These are phyloP conservation scores for Penicillium mononematosum DNA, from an alignment of 495 filamentous ascomycete genomes.

Conservation along the genomic window DNA sequence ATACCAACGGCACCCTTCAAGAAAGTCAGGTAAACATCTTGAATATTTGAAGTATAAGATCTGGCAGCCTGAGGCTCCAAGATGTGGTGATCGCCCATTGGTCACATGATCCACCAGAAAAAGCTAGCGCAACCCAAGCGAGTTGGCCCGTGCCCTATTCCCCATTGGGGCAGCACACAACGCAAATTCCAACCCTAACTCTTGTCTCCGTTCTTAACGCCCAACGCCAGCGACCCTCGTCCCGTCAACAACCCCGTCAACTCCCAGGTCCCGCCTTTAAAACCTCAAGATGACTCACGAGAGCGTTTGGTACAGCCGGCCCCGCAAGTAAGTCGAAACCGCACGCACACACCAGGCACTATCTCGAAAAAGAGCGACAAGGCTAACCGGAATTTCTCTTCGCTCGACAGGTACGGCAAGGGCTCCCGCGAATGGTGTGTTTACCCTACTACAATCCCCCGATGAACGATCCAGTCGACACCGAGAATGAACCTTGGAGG, in stretches of 20 bases:
- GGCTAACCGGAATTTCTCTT: constrained; percentile 15
- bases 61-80: constrained; percentile 7
- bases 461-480: constrained; percentile 17
- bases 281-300: constrained; percentile 90
- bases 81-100: constrained; percentile 12
- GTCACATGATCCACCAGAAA: constrained; percentile 21
- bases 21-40: background rate
- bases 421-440: constrained; percentile 83
- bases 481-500: constrained; percentile 1
- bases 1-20: background rate
- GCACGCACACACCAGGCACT: constrained; percentile 2
- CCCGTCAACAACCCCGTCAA: constrained; percentile 41
- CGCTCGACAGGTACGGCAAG: constrained; percentile 67
- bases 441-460: constrained; percentile 14
- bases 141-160: constrained; percentile 36
- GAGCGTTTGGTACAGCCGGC: constrained; percentile 98
- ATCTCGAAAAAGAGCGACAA: constrained; percentile 15
- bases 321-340: constrained; percentile 67
- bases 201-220: constrained; percentile 36
- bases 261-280: constrained; percentile 38
- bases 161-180: constrained; percentile 43
- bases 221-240: constrained; percentile 42
- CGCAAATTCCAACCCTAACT: constrained; percentile 40
- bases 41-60: constrained; percentile 8
- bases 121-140: constrained; percentile 37